These are phyloP conservation scores for Tremella mesenterica DNA, from an alignment of 768 basidiomycete genomes.

Conservation along the genomic window DNA sequence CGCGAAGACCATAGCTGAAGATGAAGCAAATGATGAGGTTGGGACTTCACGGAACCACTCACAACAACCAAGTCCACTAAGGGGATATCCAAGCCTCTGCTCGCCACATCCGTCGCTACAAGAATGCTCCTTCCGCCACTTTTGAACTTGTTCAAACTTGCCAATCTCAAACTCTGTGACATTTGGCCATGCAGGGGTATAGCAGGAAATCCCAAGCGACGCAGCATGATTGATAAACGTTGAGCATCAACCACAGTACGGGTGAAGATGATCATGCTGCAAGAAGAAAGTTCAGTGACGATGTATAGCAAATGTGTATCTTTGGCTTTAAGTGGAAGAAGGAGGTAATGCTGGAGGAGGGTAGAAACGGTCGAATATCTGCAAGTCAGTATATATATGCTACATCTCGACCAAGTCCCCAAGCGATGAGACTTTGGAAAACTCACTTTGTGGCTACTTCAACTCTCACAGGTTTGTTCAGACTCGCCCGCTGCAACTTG, in stretches of 20 bases:
- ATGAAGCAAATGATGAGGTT: neutral
- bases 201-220: conserved; percentile 84
- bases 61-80: conserved; percentile 85
- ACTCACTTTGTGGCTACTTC: conserved; percentile 87
- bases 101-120: conserved; percentile 94
- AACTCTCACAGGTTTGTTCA: conserved; percentile 83
- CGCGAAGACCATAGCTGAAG: neutral
- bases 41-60: conserved; percentile 2
- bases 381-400: neutral
- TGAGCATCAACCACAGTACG: conserved; percentile 90
- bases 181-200: conserved; percentile 93
- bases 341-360: conserved; percentile 87
- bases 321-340: conserved; percentile 84
- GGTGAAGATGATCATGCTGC: conserved; percentile 92
- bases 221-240: conserved; percentile 76
- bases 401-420: no score
- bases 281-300: conserved; percentile 77
- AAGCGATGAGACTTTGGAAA: no score
- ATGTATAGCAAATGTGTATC: conserved; percentile 84
- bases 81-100: conserved; percentile 90
- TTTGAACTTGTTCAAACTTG: conserved; percentile 90
- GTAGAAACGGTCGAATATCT: conserved; percentile 97
- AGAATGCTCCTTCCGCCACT: conserved; percentile 81
- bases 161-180: conserved; percentile 83
- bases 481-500: conserved; percentile 86